These are phyloP conservation scores for Lasiosphaeria miniovina DNA, from an alignment of 495 filamentous ascomycete genomes.

Conservation along the genomic window DNA sequence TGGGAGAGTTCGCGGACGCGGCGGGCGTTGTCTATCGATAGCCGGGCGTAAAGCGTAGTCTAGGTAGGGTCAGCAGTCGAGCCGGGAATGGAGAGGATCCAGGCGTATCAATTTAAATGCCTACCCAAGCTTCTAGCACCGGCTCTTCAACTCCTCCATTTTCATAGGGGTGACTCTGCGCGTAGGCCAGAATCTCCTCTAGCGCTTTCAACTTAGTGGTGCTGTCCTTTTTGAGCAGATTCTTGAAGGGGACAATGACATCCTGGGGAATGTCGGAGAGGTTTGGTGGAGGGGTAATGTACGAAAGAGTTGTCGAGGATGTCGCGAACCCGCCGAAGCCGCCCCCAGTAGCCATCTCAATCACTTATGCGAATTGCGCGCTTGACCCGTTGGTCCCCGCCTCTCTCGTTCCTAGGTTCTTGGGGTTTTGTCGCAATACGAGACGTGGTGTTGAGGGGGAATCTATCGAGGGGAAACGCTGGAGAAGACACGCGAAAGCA, in stretches of 20 bases:
- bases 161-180: conserved; percentile 46
- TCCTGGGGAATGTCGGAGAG: conserved; percentile 74
- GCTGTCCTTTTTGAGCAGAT: conserved; percentile 85
- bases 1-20: conserved; percentile 84
- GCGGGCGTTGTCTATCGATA: conserved; percentile 83
- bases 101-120: conserved; percentile 28
- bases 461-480: no score
- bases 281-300: conserved; percentile 81
- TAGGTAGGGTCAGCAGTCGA: conserved; percentile 44
- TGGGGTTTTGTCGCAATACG: neutral
- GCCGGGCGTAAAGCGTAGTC: conserved; percentile 81
- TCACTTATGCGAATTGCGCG: no score
- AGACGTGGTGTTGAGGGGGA: no score
- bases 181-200: conserved; percentile 72
- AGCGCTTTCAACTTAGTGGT: conserved; percentile 91
- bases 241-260: conserved; percentile 85
- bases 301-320: conserved; percentile 62
- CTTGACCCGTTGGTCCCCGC: no score
- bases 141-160: conserved; percentile 65
- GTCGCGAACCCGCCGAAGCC: conserved; percentile 49
- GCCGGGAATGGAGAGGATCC: neutral
- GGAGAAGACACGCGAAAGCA: no score
- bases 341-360: neutral
- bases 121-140: conserved; percentile 82
- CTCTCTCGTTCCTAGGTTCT: neutral